Evolutionary conservation across 352 stramenopile genomes (phyloP).

Genomic region (Pythium aristosporum): DNA sequence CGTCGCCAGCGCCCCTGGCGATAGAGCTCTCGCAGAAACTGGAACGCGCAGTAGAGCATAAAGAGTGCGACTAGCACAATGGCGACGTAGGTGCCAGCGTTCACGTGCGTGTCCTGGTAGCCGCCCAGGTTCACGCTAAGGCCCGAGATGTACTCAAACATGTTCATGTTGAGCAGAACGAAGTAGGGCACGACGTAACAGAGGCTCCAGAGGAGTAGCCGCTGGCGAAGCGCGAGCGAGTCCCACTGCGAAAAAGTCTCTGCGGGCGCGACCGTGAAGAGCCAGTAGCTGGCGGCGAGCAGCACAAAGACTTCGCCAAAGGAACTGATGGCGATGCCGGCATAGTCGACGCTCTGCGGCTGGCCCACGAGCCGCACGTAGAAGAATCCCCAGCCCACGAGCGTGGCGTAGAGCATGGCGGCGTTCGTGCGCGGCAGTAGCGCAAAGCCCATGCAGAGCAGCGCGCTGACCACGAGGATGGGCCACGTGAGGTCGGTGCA

Average conservation of each 20-base stretch:
- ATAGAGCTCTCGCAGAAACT: conserved; percentile 53
- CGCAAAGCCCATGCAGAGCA: conserved; percentile 44
- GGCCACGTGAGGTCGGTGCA: conserved; percentile 77
- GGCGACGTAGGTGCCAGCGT: conserved; percentile 63
- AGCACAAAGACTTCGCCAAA: conserved; percentile 69
- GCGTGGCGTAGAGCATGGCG: conserved; percentile 45
- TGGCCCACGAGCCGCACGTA: conserved; percentile 70
- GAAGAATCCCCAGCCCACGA: conserved; percentile 70
- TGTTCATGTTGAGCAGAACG: conserved; percentile 72
- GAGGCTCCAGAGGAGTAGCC: conserved; percentile 50
- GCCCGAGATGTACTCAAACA: conserved; percentile 70
- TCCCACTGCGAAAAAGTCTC: conserved; percentile 55
- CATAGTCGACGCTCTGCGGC: conserved; percentile 60
- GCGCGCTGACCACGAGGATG: conserved; percentile 49
- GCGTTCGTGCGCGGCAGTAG: conserved; percentile 45
- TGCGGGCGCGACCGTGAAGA: conserved; percentile 38
- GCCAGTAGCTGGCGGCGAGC: conserved; percentile 45
- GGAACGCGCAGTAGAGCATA: conserved; percentile 30
- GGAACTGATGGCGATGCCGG: conserved; percentile 40
- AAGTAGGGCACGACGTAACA: conserved; percentile 75
- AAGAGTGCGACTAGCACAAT: conserved; percentile 39
- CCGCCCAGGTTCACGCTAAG: conserved; percentile 72
- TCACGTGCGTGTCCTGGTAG: conserved; percentile 43
- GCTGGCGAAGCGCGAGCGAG: conserved; percentile 28
- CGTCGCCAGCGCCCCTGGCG: conserved; percentile 35